These are phyloP conservation scores for Biancaea sappan DNA, from an alignment of 306 rosid genomes.

Conservation along the genomic window DNA sequence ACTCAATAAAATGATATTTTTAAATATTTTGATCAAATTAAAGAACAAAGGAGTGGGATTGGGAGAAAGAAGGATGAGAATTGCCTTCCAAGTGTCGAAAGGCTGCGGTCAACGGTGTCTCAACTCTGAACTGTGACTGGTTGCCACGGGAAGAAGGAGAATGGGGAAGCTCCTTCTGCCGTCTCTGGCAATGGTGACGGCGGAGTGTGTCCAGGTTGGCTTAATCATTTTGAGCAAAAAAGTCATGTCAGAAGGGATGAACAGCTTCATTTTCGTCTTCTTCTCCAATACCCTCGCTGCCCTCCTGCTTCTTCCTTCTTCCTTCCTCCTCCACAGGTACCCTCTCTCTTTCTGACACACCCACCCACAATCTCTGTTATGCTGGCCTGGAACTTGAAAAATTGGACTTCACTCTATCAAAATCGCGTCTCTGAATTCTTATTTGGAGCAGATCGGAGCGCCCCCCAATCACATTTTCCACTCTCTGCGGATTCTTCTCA, in stretches of 20 bases:
- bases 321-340: slow-evolving; percentile 56
- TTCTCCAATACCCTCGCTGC: slow-evolving; percentile 71
- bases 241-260: slow-evolving; percentile 70
- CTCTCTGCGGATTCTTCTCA: slow-evolving; percentile 54
- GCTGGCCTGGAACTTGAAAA: not conserved
- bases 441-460: slow-evolving; percentile 46
- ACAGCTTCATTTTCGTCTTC: slow-evolving; percentile 67
- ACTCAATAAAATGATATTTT: no score
- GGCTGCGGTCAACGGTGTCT: not conserved
- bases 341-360: not conserved
- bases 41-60: no score
- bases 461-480: slow-evolving; percentile 55
- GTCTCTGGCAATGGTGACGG: slow-evolving; percentile 65
- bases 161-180: slow-evolving; percentile 56
- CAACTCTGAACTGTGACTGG: no score
- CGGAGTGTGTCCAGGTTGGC: slow-evolving; percentile 69
- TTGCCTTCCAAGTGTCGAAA: not conserved
- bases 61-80: not conserved
- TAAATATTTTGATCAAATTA: no score
- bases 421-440: not conserved
- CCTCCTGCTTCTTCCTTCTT: slow-evolving; percentile 66
- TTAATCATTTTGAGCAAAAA: slow-evolving; percentile 69
- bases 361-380: not conserved
- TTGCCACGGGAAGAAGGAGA: no score
- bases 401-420: not conserved